phyloP scores from a whole-genome alignment of 2,329 filamentous ascomycete species.

The Ceratocystis colombiana region DNA sequence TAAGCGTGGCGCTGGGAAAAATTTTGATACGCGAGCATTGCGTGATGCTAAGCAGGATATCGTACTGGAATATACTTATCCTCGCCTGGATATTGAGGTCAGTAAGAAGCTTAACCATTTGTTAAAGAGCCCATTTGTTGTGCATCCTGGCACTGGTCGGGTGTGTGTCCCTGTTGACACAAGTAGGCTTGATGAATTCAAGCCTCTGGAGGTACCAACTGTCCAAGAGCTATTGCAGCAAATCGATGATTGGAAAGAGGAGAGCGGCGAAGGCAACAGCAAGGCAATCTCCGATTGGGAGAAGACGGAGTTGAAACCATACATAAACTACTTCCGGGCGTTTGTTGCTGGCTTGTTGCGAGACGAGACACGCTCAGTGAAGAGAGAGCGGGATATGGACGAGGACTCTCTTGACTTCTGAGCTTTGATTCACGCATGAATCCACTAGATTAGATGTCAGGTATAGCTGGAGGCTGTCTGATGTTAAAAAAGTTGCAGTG shows the following conservation, averaged over 20 bases:
- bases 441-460: background rate
- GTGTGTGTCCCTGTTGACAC: conserved; percentile 93
- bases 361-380: conserved; percentile 53
- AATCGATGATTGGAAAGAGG: conserved; percentile 68
- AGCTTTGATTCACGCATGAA: background rate
- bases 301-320: conserved; percentile 90
- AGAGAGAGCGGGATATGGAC: conserved; percentile 46
- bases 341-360: conserved; percentile 73
- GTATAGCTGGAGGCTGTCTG: background rate
- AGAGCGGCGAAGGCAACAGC: conserved; percentile 28
- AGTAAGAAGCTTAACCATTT: conserved; percentile 97
- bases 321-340: conserved; percentile 75
- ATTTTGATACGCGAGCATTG: conserved; percentile 62
- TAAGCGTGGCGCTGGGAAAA: conserved; percentile 60
- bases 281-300: conserved; percentile 70
- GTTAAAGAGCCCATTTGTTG: conserved; percentile 91
- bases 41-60: conserved; percentile 91
- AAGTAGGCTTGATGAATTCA: conserved; percentile 63
- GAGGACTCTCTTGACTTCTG: conserved; percentile 44
- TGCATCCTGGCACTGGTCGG: conserved; percentile 86
- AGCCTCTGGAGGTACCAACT: conserved; percentile 80
- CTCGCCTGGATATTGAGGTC: conserved; percentile 90
- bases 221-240: conserved; percentile 71
- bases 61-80: conserved; percentile 94
- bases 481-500: background rate